Conservation (phyloP, 1,284 basidiomycete species). For the Leccinum pallidistipes region DNA sequence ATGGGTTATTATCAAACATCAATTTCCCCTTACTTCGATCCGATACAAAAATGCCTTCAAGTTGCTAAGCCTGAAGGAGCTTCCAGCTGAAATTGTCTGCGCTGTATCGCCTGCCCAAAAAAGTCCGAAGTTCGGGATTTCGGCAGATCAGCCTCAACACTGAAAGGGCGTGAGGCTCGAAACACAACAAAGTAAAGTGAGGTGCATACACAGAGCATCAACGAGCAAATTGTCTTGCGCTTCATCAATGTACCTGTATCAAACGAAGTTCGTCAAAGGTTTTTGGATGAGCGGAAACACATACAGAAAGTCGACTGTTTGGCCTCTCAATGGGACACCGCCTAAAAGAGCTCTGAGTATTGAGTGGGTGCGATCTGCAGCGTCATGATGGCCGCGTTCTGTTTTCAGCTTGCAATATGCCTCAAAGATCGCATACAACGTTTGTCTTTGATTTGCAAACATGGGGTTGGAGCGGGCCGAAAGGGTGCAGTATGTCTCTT, state of each 20-base stretch:
- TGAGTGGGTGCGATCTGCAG: slow-evolving; percentile 63
- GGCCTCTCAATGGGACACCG: slow-evolving; percentile 37
- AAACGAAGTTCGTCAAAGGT: neutral
- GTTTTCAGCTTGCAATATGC: slow-evolving; percentile 52
- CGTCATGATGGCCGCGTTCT: slow-evolving; percentile 49
- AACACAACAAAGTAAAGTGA: neutral
- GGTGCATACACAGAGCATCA: slow-evolving; percentile 54
- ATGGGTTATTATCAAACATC: neutral
- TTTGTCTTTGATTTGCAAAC: slow-evolving; percentile 49
- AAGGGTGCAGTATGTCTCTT: slow-evolving; percentile 46
- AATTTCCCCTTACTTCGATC: slow-evolving; percentile 45
- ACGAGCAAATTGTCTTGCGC: slow-evolving; percentile 71
- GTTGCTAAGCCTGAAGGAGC: slow-evolving; percentile 71
- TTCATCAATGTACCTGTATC: slow-evolving; percentile 68
- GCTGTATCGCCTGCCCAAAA: slow-evolving; percentile 83
- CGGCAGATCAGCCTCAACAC: slow-evolving; percentile 60
- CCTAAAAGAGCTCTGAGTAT: slow-evolving; percentile 44
- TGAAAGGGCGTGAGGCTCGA: slow-evolving; percentile 27
- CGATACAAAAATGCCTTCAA: slow-evolving; percentile 65
- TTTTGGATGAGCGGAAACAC: slow-evolving; percentile 19
- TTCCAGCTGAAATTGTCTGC: slow-evolving; percentile 72
- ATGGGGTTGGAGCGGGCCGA: slow-evolving; percentile 53
- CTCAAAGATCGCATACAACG: slow-evolving; percentile 57
- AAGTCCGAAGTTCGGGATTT: slow-evolving; percentile 57
- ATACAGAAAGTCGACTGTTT: slow-evolving; percentile 58